phyloP scores from a whole-genome alignment of 495 filamentous ascomycete genomes.

The Hyphodiscus hymeniophilus region DNA sequence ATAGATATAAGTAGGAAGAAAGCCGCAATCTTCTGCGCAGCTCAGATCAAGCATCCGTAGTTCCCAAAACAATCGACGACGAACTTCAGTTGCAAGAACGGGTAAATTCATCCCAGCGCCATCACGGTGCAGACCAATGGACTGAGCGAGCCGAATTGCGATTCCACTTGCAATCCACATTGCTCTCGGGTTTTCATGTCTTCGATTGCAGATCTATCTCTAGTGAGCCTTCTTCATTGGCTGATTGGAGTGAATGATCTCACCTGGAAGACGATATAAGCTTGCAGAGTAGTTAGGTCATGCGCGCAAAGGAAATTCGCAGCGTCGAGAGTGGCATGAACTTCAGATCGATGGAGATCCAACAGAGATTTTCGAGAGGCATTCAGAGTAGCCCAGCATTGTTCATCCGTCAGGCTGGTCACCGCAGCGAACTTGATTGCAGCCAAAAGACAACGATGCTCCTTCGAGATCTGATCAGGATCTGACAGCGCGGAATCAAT shows the following conservation, averaged over 20 bases:
- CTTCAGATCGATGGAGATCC: neutral
- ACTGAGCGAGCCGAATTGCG: conserved; percentile 31
- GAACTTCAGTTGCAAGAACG: conserved; percentile 49
- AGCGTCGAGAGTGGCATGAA: neutral
- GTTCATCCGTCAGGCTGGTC: neutral
- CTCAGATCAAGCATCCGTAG: neutral
- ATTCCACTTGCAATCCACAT: conserved; percentile 31
- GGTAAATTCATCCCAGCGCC: conserved; percentile 39
- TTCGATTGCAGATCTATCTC: neutral
- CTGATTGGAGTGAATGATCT: neutral
- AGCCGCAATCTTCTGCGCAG: neutral
- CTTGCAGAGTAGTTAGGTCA: neutral
- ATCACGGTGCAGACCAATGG: conserved; percentile 38
- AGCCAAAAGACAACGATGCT: neutral
- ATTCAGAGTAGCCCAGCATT: neutral
- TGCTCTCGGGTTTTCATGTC: neutral
- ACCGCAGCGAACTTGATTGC: conserved; percentile 2
- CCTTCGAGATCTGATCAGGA: neutral
- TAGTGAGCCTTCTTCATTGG: neutral
- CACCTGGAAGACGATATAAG: neutral
- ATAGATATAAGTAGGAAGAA: neutral
- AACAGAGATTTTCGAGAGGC: neutral
- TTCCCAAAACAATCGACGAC: conserved; percentile 49
- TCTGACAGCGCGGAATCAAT: neutral
- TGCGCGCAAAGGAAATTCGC: neutral